phyloP scores from a whole-genome alignment of 768 basidiomycete genomes.

The Suillus fuscotomentosus region DNA sequence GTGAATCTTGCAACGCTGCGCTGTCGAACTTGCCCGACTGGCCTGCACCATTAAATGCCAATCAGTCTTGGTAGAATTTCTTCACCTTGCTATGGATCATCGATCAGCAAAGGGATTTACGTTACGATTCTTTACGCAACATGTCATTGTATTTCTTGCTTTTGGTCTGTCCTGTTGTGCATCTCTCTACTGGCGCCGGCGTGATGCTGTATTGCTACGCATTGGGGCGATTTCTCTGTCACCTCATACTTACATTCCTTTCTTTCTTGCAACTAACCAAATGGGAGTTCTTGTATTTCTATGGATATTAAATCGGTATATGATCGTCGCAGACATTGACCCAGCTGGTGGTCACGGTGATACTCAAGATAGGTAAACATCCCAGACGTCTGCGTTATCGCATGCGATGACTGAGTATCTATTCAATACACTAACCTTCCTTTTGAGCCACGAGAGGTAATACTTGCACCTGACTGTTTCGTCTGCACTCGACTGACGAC shows the following conservation, averaged over 20 bases:
- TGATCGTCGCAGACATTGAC: no score
- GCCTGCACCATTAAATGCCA: slow-evolving; percentile 45
- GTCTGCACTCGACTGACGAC: not conserved
- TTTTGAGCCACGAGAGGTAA: no score
- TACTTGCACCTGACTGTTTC: no score
- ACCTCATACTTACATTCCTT: not conserved
- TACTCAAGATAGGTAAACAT: no score
- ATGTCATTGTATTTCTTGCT: not conserved
- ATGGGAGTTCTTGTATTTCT: not conserved
- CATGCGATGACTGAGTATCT: not conserved
- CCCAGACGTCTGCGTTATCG: not conserved
- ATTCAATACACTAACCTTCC: no score
- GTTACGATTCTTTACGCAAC: not conserved
- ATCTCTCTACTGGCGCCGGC: not conserved
- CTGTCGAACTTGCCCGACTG: slow-evolving; percentile 71
- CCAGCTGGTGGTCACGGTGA: no score
- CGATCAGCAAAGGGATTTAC: not conserved
- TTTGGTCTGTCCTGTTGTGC: not conserved
- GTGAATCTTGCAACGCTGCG: slow-evolving; percentile 78
- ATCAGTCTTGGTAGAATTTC: slow-evolving; percentile 2
- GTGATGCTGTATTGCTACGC: not conserved
- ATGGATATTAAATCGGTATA: not conserved
- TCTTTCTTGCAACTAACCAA: not conserved
- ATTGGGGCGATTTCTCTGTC: not conserved
- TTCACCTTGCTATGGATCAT: not conserved